These are phyloP conservation scores for Phytophthora capsici DNA, from an alignment of 352 stramenopile species.

Conservation along the genomic window DNA sequence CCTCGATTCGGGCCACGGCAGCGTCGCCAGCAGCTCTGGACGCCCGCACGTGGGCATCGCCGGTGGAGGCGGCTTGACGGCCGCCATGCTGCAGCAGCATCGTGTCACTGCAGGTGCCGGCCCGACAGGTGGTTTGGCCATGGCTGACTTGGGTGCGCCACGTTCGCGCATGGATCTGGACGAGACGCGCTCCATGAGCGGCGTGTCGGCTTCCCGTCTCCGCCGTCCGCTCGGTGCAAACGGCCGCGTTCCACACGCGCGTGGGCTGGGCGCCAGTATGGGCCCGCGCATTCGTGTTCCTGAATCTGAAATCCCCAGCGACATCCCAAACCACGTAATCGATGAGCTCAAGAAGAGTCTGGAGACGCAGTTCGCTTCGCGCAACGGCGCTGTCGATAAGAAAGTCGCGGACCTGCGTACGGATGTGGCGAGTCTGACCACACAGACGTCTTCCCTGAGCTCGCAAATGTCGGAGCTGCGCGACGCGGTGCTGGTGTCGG, in stretches of 20 bases:
- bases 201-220: conserved; percentile 32
- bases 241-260: conserved; percentile 31
- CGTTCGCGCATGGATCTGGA: conserved; percentile 32
- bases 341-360: conserved; percentile 75
- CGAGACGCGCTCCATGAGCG: conserved; percentile 45
- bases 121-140: conserved; percentile 1
- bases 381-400: conserved; percentile 68
- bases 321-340: conserved; percentile 51
- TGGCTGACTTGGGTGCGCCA: conserved; percentile 24
- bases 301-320: conserved; percentile 49
- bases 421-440: conserved; percentile 60
- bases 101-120: conserved; percentile 15
- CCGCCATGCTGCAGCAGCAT: conserved; percentile 50
- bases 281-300: conserved; percentile 52
- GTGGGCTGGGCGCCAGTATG: conserved; percentile 28
- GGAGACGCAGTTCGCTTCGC: conserved; percentile 66
- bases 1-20: conserved; percentile 29
- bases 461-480: conserved; percentile 60
- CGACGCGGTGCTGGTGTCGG: conserved; percentile 44
- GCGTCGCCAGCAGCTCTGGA: conserved; percentile 20
- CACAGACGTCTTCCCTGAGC: conserved; percentile 45
- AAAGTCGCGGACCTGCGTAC: conserved; percentile 64
- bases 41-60: conserved; percentile 41
- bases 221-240: conserved; percentile 25
- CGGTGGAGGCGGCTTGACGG: conserved; percentile 41